Evolutionary conservation across 2,329 filamentous ascomycete genomes (phyloP).

Genomic region (Scedosporium apiospermum): DNA sequence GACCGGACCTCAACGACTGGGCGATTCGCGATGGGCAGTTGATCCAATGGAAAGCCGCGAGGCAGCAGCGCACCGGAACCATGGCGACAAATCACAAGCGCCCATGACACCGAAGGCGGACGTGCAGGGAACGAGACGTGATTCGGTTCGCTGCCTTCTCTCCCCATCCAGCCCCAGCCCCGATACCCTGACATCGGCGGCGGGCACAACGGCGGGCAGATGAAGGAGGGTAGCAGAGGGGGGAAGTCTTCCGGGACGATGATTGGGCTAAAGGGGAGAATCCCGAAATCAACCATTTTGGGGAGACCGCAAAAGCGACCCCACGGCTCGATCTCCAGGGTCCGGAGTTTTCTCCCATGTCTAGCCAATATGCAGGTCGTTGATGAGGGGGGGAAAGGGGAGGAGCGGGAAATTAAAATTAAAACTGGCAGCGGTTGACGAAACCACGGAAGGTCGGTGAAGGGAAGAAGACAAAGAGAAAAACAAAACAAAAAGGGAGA

Average conservation of each 20-base stretch:
- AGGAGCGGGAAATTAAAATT: not conserved
- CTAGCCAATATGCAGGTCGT: not conserved
- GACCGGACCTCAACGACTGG: not conserved
- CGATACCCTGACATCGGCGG: not conserved
- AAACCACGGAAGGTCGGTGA: not conserved
- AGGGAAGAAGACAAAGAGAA: not conserved
- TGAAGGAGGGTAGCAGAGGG: not conserved
- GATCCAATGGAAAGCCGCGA: not conserved
- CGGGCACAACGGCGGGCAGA: not conserved
- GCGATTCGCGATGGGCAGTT: not conserved
- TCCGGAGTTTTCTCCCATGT: not conserved
- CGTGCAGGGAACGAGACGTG: not conserved
- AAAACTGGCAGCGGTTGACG: not conserved
- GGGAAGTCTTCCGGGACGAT: not conserved
- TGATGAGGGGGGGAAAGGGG: not conserved
- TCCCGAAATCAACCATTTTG: not conserved
- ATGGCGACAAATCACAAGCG: constrained; percentile 5
- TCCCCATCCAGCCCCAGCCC: not conserved
- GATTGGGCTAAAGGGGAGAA: not conserved
- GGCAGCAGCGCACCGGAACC: not conserved
- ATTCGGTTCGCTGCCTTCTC: not conserved
- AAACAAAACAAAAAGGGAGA: not conserved
- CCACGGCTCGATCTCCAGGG: not conserved
- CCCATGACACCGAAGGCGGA: constrained; percentile 2
- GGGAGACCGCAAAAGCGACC: not conserved